Conservation (phyloP, 108 stramenopile genomes). For the Thalassiosira profunda region DNA sequence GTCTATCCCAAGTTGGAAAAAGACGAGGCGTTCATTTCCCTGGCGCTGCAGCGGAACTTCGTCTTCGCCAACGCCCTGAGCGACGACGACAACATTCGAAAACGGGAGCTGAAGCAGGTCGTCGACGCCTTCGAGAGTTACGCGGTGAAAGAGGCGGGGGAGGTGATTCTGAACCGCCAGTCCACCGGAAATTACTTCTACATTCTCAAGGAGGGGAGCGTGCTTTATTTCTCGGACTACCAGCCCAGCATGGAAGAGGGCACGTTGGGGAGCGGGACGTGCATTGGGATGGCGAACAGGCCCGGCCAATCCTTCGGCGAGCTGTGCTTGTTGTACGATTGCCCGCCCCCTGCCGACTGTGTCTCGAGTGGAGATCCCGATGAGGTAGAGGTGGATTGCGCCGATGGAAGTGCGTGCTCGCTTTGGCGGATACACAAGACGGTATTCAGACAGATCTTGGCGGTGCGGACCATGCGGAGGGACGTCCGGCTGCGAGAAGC, state of each 20-base stretch:
- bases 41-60: slow-evolving; percentile 39
- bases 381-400: slow-evolving; percentile 1
- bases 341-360: slow-evolving; percentile 92
- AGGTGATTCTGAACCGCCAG: slow-evolving; percentile 85
- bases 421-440: slow-evolving; percentile 80
- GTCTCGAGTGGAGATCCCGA: slow-evolving; percentile 48
- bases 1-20: slow-evolving; percentile 34
- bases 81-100: slow-evolving; percentile 36
- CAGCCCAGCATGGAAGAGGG: slow-evolving; percentile 39
- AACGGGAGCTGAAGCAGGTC: slow-evolving; percentile 33
- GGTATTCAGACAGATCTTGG: slow-evolving; percentile 83
- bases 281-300: slow-evolving; percentile 60
- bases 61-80: slow-evolving; percentile 44
- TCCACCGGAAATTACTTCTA: slow-evolving; percentile 93
- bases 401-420: slow-evolving; percentile 24
- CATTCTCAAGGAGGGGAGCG: slow-evolving; percentile 59
- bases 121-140: slow-evolving; percentile 36
- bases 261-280: slow-evolving; percentile 55
- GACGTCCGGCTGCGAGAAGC: slow-evolving; percentile 75
- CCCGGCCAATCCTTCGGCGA: slow-evolving; percentile 91
- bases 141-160: slow-evolving; percentile 33
- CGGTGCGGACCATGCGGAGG: slow-evolving; percentile 54
- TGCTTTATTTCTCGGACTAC: slow-evolving; percentile 30
- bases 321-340: slow-evolving; percentile 94
- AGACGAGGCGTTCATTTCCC: slow-evolving; percentile 29